phyloP scores from a whole-genome alignment of 257 asterid genomes.

The Solanum virginianum region DNA sequence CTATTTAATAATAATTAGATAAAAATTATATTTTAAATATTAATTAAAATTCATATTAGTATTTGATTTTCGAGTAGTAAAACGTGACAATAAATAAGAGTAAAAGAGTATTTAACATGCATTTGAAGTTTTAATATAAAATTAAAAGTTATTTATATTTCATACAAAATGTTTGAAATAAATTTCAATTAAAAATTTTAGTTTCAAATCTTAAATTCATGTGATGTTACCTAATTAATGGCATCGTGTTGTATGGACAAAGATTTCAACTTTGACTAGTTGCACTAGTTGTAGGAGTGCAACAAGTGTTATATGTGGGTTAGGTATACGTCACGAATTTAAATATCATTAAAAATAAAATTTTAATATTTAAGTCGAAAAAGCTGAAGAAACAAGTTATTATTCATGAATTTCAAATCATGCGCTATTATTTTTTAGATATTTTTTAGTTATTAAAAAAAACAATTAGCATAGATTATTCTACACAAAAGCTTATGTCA shows the following conservation, averaged over 20 bases:
- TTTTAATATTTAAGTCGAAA: not conserved
- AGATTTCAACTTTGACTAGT: not conserved
- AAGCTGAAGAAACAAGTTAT: rapidly evolving
- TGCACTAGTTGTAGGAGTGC: not conserved
- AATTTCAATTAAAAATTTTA: too few relatives aligned
- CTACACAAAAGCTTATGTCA: not conserved
- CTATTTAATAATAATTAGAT: too few relatives aligned
- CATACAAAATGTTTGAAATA: too few relatives aligned
- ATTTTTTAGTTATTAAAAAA: not conserved
- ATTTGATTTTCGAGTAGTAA: too few relatives aligned
- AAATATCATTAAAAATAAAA: not conserved
- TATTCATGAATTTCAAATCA: not conserved
- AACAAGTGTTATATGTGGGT: not conserved
- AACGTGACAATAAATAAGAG: too few relatives aligned
- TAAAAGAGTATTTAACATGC: too few relatives aligned
- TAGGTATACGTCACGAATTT: not conserved
- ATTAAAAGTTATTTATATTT: too few relatives aligned
- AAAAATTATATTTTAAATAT: too few relatives aligned
- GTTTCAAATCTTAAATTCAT: too few relatives aligned
- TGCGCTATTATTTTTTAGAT: rapidly evolving
- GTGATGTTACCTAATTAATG: too few relatives aligned
- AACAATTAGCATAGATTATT: not conserved
- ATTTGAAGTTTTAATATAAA: too few relatives aligned
- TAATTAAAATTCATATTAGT: too few relatives aligned
- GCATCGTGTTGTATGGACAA: not conserved